Percentiles rank a stretch among this genome's conserved stretches.
Evolutionary conservation across 306 rosid genomes (phyloP).

Genomic region (Astragalus membranaceus): DNA sequence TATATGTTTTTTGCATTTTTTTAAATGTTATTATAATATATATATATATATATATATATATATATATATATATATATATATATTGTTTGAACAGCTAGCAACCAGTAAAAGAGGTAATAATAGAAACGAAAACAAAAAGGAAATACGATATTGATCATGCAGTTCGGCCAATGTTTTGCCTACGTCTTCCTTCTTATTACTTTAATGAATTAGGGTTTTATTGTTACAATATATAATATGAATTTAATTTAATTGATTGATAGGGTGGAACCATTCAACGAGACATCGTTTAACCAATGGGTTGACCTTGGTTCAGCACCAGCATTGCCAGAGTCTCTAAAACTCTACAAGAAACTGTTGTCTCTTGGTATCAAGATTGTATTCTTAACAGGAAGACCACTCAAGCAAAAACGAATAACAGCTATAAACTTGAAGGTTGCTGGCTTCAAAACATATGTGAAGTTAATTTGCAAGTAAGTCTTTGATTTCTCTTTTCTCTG

Average conservation of each 20-base stretch:
- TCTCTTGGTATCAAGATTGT: constrained; percentile 35
- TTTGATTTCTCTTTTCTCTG: background rate
- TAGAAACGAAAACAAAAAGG: too few species aligned
- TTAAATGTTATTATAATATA: too few species aligned
- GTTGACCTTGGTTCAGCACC: constrained; percentile 26
- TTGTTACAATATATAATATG: too few species aligned
- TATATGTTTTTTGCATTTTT: background rate
- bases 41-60: too few species aligned
- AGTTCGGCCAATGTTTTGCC: too few species aligned
- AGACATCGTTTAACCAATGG: constrained; percentile 27
- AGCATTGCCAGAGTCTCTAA: constrained; percentile 42
- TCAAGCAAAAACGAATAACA: background rate
- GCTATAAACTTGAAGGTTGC: constrained; percentile 28
- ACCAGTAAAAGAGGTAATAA: too few species aligned
- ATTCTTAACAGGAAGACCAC: constrained; percentile 44
- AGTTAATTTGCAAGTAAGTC: constrained; percentile 41
- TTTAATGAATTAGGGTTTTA: too few species aligned
- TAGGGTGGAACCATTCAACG: constrained; percentile 30
- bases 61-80: too few species aligned
- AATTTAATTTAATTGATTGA: background rate
- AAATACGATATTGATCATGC: background rate
- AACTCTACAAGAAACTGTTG: constrained; percentile 32
- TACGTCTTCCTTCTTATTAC: too few species aligned
- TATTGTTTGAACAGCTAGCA: too few species aligned
- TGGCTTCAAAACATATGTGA: constrained; percentile 43